Evolutionary conservation across 2,329 filamentous ascomycete genomes (phyloP).

Genomic region (Elsinoe fawcettii): DNA sequence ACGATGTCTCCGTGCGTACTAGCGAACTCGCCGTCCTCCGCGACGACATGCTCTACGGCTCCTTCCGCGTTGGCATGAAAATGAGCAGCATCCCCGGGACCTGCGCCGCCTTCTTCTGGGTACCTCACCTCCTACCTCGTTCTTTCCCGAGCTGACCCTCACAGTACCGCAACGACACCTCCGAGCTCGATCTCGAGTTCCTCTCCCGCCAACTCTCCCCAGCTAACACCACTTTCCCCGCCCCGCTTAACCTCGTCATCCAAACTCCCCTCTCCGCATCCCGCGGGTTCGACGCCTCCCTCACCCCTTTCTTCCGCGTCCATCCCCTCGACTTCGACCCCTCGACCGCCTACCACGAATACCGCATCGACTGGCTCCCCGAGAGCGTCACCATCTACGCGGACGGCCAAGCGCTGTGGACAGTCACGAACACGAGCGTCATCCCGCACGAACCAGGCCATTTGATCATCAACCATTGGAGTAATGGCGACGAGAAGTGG

Average conservation of each 20-base stretch:
- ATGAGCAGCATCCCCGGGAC: conserved; percentile 56
- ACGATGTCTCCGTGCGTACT: conserved; percentile 47
- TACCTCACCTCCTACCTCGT: conserved; percentile 30
- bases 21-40: conserved; percentile 58
- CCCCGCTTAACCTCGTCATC: conserved; percentile 65
- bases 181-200: conserved; percentile 77
- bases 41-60: conserved; percentile 60
- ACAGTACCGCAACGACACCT: conserved; percentile 69
- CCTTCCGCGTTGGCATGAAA: conserved; percentile 61
- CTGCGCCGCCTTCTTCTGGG: conserved; percentile 75
- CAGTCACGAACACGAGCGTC: conserved; percentile 40
- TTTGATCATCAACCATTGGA: conserved; percentile 67
- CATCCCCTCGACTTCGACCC: conserved; percentile 59
- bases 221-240: conserved; percentile 25
- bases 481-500: conserved; percentile 57
- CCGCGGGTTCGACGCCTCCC: conserved; percentile 55
- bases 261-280: conserved; percentile 55
- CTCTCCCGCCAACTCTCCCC: conserved; percentile 52
- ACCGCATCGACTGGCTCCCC: conserved; percentile 66
- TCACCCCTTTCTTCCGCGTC: conserved; percentile 51
- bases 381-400: conserved; percentile 60
- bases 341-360: conserved; percentile 61
- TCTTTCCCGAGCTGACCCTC: conserved; percentile 16
- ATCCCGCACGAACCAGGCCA: conserved; percentile 53
- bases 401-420: conserved; percentile 51